Base-by-base conservation (phyloP, 2,329 filamentous ascomycete species). In the Fusarium kyushuense region DNA sequence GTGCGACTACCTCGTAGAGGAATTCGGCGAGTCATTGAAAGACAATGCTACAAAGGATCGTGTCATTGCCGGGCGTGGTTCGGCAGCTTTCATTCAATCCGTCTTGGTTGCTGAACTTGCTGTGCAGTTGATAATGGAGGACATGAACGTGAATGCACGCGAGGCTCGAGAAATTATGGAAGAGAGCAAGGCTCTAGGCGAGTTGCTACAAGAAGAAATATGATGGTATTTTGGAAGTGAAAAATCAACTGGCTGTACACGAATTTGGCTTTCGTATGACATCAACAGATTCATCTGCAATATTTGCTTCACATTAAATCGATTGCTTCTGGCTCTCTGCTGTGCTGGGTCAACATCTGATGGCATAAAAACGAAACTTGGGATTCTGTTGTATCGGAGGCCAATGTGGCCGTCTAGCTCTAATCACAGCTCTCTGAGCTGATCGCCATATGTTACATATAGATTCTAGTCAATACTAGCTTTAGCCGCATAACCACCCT, bases 31-130 rank as follows among this genome's bases (percentile, higher is more conserved):
- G 11, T 77, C 86, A 63, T 78, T 95, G 30, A 88, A 90, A 59
- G 82, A 86, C 67, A 84, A 87, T 55, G 87, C 90, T 3, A 81
- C 89, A 17, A 82, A 84, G 53, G 92, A 95, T 74, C 80, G 83
- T 17, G 81, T 93, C 19, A 86, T 94, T 60, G 86, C 90, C 16
- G 86, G 86, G 2, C 84, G 90, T 32, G 90, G 91, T 2, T 85
- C 90, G 35, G 87, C 87, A 6, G 86, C 84, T 25, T 95, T 90
- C 72, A 87, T 94, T 4, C 90, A 94, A 77, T 83, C 84, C 1
- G 92, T 95, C 2, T 80, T 97, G 63, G 92, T 96, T 25, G 92
- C 92, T 0, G 94, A 97, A 76, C 75, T 88, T 67, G 82, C 84
- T 25, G 80, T 85, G 35, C 80, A 78, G 62, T 77, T 89, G 52